Percentiles rank a stretch among this genome's conserved stretches.
phyloP scores from a whole-genome alignment of 163 green algal genomes.

The Volvox carteri region DNA sequence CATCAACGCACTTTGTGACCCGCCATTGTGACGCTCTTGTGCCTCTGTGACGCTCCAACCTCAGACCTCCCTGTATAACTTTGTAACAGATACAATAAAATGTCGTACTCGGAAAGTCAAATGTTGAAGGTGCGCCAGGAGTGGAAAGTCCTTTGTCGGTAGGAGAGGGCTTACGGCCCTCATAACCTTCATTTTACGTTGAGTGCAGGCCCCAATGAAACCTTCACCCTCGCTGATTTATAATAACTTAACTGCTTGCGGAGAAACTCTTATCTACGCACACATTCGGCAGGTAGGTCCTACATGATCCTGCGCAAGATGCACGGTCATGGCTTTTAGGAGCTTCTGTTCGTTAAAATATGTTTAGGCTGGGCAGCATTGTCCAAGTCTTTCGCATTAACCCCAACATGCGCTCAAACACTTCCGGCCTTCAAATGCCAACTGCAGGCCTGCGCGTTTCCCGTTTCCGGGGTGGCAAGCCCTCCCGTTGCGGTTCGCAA shows the following conservation, averaged over 20 bases:
- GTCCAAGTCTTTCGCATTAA: background rate
- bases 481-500: background rate
- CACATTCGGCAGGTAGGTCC: slow-evolving; percentile 50
- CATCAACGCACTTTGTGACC: no score
- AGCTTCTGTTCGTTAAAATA: no score
- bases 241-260: slow-evolving; percentile 56
- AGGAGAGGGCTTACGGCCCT: no score
- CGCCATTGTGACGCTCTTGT: no score
- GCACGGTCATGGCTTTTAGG: no score
- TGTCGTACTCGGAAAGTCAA: slow-evolving; percentile 40
- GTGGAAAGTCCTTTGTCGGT: no score
- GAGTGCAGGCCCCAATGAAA: slow-evolving; percentile 58
- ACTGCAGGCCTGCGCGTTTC: background rate
- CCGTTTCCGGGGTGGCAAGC: background rate
- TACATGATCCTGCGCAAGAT: background rate
- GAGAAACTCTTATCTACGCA: slow-evolving; percentile 47
- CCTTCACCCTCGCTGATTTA: slow-evolving; percentile 60
- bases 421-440: background rate
- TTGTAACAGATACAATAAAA: background rate
- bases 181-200: background rate
- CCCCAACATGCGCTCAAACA: background rate
- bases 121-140: slow-evolving; percentile 46
- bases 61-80: background rate
- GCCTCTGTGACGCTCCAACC: background rate
- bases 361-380: no score